Evolutionary conservation across 106 monocot species (phyloP).

Genomic region (Platanthera guangdongensis): DNA sequence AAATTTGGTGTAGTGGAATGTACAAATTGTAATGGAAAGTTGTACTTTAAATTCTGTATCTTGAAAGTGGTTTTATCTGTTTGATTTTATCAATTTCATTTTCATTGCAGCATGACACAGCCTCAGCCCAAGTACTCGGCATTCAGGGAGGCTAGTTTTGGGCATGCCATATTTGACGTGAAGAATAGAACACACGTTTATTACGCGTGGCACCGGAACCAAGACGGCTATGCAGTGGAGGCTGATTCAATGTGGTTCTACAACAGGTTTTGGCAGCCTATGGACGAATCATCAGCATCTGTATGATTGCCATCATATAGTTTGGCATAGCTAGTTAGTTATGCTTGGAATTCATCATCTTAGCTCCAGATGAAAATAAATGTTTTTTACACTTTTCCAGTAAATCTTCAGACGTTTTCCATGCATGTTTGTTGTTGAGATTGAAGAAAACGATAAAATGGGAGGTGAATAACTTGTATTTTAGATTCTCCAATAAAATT

Average conservation of each 20-base stretch:
- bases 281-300: constrained; percentile 12
- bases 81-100: neutral
- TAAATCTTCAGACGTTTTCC: neutral
- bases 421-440: neutral
- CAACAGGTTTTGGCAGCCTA: constrained; percentile 20
- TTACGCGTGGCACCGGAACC: constrained; percentile 43
- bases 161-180: constrained; percentile 45
- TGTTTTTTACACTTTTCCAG: neutral
- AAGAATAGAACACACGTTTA: constrained; percentile 46
- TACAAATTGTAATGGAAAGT: no score
- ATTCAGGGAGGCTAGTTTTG: constrained; percentile 53
- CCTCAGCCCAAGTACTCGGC: constrained; percentile 36
- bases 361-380: neutral
- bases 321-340: neutral
- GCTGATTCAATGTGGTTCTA: constrained; percentile 46
- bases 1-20: no score
- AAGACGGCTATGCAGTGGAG: constrained; percentile 28
- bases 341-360: neutral
- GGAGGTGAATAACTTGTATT: neutral
- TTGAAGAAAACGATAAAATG: neutral
- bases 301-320: neutral
- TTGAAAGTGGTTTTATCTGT: neutral
- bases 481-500: neutral
- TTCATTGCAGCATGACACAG: constrained; percentile 25
- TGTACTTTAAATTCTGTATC: no score